Evolutionary conservation across 164 flowering plant genomes (phyloP), one percentile per base, ranked within the genome.

Genomic region (Chimonanthus salicifolius): DNA sequence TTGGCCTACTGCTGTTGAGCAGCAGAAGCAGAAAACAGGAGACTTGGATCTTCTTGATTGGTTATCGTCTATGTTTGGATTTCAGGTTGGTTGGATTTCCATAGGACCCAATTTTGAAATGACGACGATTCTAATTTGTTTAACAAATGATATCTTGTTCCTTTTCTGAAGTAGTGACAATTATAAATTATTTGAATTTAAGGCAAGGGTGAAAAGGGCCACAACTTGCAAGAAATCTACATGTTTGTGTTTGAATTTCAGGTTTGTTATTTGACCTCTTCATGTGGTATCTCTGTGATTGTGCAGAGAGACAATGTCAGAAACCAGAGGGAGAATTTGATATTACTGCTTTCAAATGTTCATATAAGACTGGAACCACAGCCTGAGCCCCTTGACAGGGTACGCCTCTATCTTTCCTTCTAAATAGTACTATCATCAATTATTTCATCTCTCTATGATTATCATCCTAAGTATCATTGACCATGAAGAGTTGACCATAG

Each of bases 1-100:
- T 74, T 96, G 98, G 98, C 97, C 99, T 8, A 44, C 89, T 58
- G 74, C 89, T 68, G 87, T 89, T 83, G 97, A 96, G 83, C 93
- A 85, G 78, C 86, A 84, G 2, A 83, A 89, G 82, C 90, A 89
- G 83, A 94, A 84, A 81, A 70, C 92, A 8, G 93, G 90, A 73
- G 94, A 96, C 68, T 68, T 92, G 64, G 99, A 96, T 79, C 84
- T 96, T 77, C 90, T 96, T 65, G 99, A 96, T 82, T 96, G 99
- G 99, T 80, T 96, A 63, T 84, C 91, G 70, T 95, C 97, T 49
- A 94, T 96, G 99, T 96, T 96, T 78, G 99, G 99, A 13, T 96
- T 96, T 84, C 99, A 96, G 97, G 99, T 79, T 80, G 44, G 80
- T 64, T 18, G 0, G 54, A 66, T 47, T 58, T 33, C 67, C 62